These are phyloP conservation scores for Rhodotorula sp. DNA, from an alignment of 1,284 basidiomycete genomes.

Conservation along the genomic window DNA sequence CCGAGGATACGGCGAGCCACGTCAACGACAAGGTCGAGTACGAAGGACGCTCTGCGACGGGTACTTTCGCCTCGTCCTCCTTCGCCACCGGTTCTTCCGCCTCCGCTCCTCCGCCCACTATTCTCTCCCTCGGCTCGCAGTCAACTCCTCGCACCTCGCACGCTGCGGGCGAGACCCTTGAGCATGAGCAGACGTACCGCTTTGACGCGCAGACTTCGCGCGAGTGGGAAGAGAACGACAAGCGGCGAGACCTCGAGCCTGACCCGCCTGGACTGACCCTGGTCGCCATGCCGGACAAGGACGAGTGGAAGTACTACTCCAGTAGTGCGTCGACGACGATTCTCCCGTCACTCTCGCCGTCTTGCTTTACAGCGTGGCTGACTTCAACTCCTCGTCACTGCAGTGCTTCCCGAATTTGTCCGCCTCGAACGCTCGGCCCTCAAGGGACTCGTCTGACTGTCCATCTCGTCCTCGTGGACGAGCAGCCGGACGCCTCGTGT, in stretches of 20 bases:
- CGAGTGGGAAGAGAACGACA: too few relatives aligned
- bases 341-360: neutral
- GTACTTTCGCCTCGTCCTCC: neutral
- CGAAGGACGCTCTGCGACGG: neutral
- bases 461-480: neutral
- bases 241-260: constrained; percentile 1
- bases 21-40: neutral
- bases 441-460: constrained; percentile 11
- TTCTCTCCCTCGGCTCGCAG: too few relatives aligned
- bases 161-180: too few relatives aligned
- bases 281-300: constrained; percentile 24
- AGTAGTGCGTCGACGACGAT: constrained; percentile 10
- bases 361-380: neutral
- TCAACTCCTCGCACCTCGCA: too few relatives aligned
- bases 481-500: neutral
- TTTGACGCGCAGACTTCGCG: too few relatives aligned
- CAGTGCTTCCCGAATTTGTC: constrained; percentile 27
- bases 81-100: neutral
- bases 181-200: too few relatives aligned
- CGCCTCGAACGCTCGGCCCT: constrained; percentile 13
- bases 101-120: too few relatives aligned
- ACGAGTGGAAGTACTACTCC: constrained; percentile 30
- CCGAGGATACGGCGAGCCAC: neutral
- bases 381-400: neutral
- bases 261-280: constrained; percentile 21